Base-by-base conservation (phyloP, 2,329 filamentous ascomycete genomes). In the Neocatenulostroma microsporum region DNA sequence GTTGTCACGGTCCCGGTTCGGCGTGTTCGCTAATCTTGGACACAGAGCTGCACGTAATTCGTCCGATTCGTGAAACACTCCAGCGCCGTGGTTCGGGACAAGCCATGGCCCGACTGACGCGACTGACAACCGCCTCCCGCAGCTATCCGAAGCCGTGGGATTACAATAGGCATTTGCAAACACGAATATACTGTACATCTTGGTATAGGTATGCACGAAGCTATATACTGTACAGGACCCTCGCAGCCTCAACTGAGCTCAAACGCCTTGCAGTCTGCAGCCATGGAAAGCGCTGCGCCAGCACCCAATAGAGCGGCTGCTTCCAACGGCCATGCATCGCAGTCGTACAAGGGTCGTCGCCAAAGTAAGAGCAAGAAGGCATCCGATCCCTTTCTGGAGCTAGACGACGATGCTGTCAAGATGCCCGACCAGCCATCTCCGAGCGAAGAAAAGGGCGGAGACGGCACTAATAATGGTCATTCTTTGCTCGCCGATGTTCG, bases 301-400 rank as follows among this genome's bases (percentile, higher is more conserved):
- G n/a, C n/a, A n/a, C n/a, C 23, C 8, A n/a, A 8, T 24, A n/a
- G 20, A 13, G 29, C 32, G n/a, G 14, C 35, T 14, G 35, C 23
- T 17, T 37, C 28, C 17, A 13, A 20, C 13, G 28, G n/a, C n/a
- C 12, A 10, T 15, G 21, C 35, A 19, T 9, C 25, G n/a, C 21
- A 23, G 40, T 45, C 37, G 38, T 45, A 51, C 41, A 38, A 39
- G 10, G 25, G 25, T 37, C 45, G 47, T 41, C 48, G 31, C 19
- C 17, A 40, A 37, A 45, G 42, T 42, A 48, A 44, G 42, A 46
- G 45, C 43, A 53, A 47, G 50, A 54, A 33, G 42, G 36, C 15
- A 28, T 43, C 36, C 13, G 50, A 54, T 44, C 51, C 51, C 21
- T 56, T 56, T 36, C 36, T 53, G 41, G 47, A 49, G 17, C 36